Base-by-base conservation (phyloP, 1,284 basidiomycete genomes). In the Testicularia cyperi region DNA sequence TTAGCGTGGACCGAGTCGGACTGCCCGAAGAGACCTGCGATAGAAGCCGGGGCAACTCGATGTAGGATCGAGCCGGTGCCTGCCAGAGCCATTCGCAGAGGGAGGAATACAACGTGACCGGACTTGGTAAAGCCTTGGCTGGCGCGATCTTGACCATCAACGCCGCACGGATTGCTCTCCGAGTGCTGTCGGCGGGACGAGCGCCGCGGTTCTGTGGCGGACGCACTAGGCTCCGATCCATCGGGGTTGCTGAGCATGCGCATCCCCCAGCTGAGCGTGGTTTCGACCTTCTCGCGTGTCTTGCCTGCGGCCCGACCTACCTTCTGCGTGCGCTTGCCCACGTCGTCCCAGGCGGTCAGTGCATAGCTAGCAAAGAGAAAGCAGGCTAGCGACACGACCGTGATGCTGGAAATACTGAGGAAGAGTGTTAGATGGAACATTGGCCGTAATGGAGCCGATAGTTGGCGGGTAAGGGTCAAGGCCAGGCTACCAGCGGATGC, bases 341-440 rank as follows among this genome's bases (percentile, higher is more conserved):
- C 53, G 23, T 70, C 68, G 39, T 70, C 68, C 66, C 66, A 70
- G 5, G 64, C 61, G 3, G 60, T 67, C 9, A 68, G 48, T 39
- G 67, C 38, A 31, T 69, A 70, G 35, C 65, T 58, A 15, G 57
- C 60, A n/a, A 42, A 47, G 35, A 70, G 31, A 44, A 66, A 70
- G 35, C 44, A 49, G 10, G 52, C 49, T 9, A 70, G 41, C 22
- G 66, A 66, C 9, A 65, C 10, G 16, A 68, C 47, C 2, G 68
- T 61, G 51, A 66, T 46, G 33, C 51, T 66, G 33, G 66, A 69
- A 15, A 70, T 66, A 48, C 66, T 58, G 41, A 68, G 22, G 28
- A 70, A 62, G 19, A 70, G 32, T 16, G 63, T 60, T 47, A 68
- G 45, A 32, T 68, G 65, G 19, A 70, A 54, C 12, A 70, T 44